Base-by-base conservation (phyloP, 768 basidiomycete species). In the Rhodotorula diobovata region DNA sequence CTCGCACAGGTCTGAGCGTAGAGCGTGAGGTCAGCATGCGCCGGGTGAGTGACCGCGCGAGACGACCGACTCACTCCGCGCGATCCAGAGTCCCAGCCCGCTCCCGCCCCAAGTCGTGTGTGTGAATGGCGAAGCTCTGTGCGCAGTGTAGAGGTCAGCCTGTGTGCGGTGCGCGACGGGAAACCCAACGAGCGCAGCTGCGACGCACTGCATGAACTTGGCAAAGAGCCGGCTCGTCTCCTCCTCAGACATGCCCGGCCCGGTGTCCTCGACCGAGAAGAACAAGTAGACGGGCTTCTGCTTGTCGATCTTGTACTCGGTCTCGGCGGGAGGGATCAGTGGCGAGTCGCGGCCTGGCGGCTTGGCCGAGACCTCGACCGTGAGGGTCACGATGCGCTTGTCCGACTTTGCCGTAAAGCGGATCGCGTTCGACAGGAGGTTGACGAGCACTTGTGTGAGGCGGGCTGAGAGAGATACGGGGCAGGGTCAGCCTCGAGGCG, bases 401-500 rank as follows among this genome's bases (percentile, higher is more conserved):
- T 71, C 77, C 45, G 73, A 72, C 11, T 72, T 64, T 3, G 78
- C 76, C 43, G 79, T 80, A 69, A 81, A 80, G 25, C 78, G 69
- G 50, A 80, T 80, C 20, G 78, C 80, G 65, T 81, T 81, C 21
- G 78, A 77, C 25, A 81, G 75, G 50, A 81, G 70, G 66, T 81
- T 81, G 73, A 78, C 80, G 41, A 80, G 71, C 20, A 80, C 76
- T 58, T 80, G 79, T 20, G 70, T 71, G 75, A 71, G 77, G 76
- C 61, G 79, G 73, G 69, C 77, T 78, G 75, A 77, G 70, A 6
- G 59, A 70, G n/a, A n/a, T n/a, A n/a, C n/a, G n/a, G 39, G 48
- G 34, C 34, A 32, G 76, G 61, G 37, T 67, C n/a, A n/a, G n/a
- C n/a, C n/a, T 55, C 12, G 67, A 48, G 35, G 63, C 14, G 34